Evolutionary conservation across 257 asterid species (phyloP).

Genomic region (Schizonepeta tenuifolia): DNA sequence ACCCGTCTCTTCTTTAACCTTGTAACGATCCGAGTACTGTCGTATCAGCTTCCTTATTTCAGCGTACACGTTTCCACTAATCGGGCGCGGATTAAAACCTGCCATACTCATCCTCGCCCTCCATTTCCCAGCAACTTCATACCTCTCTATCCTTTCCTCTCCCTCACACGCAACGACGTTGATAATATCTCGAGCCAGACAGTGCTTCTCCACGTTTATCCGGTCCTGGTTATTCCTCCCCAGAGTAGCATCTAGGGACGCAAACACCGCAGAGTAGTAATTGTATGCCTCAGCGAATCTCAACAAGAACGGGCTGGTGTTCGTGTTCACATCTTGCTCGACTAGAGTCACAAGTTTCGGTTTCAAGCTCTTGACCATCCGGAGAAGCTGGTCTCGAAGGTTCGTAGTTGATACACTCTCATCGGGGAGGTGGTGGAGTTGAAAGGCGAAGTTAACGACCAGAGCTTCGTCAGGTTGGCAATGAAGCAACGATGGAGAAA

Average conservation of each 20-base stretch:
- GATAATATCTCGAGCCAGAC: conserved; percentile 89
- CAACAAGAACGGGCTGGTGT: conserved; percentile 77
- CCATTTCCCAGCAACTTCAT: conserved; percentile 97
- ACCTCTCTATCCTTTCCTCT: conserved; percentile 86
- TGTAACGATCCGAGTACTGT: conserved; percentile 72
- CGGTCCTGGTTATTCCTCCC: conserved; percentile 76
- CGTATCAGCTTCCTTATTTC: conserved; percentile 64
- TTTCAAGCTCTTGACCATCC: conserved; percentile 81
- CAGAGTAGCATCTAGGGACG: conserved; percentile 85
- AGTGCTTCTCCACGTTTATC: conserved; percentile 86
- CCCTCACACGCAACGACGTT: conserved; percentile 93
- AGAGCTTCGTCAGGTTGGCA: conserved; percentile 71
- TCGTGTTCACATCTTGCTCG: conserved; percentile 90
- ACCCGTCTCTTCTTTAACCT: conserved; percentile 69
- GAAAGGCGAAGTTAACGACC: conserved; percentile 88
- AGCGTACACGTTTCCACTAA: conserved; percentile 57
- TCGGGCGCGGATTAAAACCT: conserved; percentile 68
- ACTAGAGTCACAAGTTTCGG: conserved; percentile 88
- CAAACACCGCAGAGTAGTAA: conserved; percentile 81
- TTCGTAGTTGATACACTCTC: conserved; percentile 87
- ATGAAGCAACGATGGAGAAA: conserved; percentile 56
- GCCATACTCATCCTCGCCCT: conserved; percentile 98
- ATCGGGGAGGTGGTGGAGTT: conserved; percentile 98
- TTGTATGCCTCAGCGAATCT: conserved; percentile 80
- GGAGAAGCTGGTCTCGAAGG: conserved; percentile 81